Percentiles rank a stretch among this genome's conserved stretches.
These are phyloP conservation scores for Phyllostachys edulis DNA, from an alignment of 176 grass and related monocot species.

Conservation along the genomic window DNA sequence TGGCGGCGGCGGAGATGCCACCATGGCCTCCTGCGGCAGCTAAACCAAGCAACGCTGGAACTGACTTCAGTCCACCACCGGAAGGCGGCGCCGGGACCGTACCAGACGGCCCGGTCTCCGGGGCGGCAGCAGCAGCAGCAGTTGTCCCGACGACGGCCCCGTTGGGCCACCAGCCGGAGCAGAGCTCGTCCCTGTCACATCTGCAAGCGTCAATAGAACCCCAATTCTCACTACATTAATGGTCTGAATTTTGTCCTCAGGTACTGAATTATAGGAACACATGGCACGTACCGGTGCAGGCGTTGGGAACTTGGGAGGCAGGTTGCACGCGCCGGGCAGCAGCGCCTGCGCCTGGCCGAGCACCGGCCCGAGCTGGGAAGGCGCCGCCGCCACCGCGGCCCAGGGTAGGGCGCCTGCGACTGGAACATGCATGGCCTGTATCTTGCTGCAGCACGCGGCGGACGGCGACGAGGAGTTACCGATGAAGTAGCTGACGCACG, in stretches of 20 bases:
- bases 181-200: background rate
- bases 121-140: background rate
- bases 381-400: conserved; percentile 33
- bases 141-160: background rate
- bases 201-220: background rate
- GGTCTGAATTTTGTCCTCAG: background rate
- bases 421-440: conserved; percentile 50
- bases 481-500: conserved; percentile 61
- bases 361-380: conserved; percentile 30
- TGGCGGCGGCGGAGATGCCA: background rate
- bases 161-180: conserved; percentile 3
- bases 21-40: background rate
- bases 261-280: background rate
- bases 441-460: conserved; percentile 56
- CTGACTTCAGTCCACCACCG: background rate
- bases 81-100: background rate
- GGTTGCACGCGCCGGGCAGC: conserved; percentile 55
- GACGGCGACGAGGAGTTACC: conserved; percentile 71
- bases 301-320: conserved; percentile 53
- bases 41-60: background rate
- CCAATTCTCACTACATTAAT: too few species aligned
- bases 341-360: conserved; percentile 49
- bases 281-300: conserved; percentile 20
- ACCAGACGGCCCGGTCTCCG: too few species aligned
- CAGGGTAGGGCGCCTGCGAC: conserved; percentile 65